Conservation (phyloP, 192 early-diverging fungal genomes). For the Coemansia asiatica region DNA sequence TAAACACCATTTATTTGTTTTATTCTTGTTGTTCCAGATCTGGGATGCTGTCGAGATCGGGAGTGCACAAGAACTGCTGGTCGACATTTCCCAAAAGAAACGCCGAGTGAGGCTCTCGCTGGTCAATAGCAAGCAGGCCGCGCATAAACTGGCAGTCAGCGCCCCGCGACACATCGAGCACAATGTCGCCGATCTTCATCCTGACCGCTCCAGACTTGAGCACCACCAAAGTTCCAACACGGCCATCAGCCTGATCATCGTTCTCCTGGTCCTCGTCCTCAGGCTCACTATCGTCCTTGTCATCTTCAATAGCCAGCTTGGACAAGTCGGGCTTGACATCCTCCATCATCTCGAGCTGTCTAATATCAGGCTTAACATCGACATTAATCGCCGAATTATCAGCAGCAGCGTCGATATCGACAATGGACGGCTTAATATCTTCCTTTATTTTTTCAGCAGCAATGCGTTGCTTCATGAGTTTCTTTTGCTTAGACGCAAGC, state of each 20-base stretch:
- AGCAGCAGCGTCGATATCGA: constrained; percentile 22
- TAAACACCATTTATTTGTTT: not conserved
- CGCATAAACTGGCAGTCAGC: constrained; percentile 49
- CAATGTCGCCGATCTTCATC: constrained; percentile 38
- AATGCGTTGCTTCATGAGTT: constrained; percentile 2
- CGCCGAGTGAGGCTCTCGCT: constrained; percentile 17
- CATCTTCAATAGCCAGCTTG: constrained; percentile 12
- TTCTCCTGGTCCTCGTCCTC: constrained; percentile 20
- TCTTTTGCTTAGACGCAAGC: constrained; percentile 14
- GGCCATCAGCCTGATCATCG: constrained; percentile 25
- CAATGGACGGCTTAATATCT: constrained; percentile 27
- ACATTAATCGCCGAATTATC: constrained; percentile 4
- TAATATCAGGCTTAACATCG: constrained; percentile 36
- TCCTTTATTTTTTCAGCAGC: not conserved
- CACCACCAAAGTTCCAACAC: constrained; percentile 44
- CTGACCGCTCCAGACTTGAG: constrained; percentile 39
- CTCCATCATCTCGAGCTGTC: constrained; percentile 7
- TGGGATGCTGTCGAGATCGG: constrained; percentile 39
- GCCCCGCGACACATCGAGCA: constrained; percentile 45
- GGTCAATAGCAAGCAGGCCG: constrained; percentile 34
- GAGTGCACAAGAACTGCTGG: constrained; percentile 40
- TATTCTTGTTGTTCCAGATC: not conserved
- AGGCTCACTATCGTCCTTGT: not conserved
- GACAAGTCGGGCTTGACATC: constrained; percentile 5
- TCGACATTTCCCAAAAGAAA: constrained; percentile 45